Percentiles rank a stretch among this genome's conserved stretches.
Conservation (phyloP, 495 filamentous ascomycete genomes). For the Talaromyces proteolyticus region DNA sequence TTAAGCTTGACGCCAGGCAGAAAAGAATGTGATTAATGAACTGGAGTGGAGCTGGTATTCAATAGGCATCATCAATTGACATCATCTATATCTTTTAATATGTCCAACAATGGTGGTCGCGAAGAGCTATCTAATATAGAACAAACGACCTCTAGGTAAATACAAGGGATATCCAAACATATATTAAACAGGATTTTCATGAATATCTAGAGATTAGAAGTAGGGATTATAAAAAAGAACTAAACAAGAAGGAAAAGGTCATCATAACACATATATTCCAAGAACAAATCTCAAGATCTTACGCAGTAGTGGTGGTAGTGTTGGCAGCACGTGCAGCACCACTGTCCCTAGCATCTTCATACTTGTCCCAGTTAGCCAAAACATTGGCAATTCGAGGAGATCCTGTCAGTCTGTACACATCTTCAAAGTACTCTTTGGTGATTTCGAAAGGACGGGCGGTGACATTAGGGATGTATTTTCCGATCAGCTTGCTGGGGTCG, state of each 20-base stretch:
- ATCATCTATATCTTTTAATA: no score
- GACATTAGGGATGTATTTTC: conserved; percentile 99
- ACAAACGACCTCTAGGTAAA: no score
- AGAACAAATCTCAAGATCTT: conserved; percentile 7
- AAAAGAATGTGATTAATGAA: no score
- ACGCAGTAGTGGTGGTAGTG: neutral
- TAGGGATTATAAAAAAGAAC: neutral
- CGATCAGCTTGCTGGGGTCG: conserved; percentile 90
- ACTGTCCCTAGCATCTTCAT: conserved; percentile 43
- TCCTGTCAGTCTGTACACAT: conserved; percentile 90
- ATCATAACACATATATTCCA: conserved; percentile 21
- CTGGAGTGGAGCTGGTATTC: no score
- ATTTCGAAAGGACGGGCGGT: conserved; percentile 93
- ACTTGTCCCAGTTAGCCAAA: conserved; percentile 77
- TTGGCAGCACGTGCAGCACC: no score
- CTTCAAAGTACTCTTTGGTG: conserved; percentile 98
- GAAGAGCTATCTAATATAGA: no score
- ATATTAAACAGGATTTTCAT: neutral
- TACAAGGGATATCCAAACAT: neutral
- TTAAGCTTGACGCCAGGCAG: no score
- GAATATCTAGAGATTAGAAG: neutral
- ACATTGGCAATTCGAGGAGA: conserved; percentile 87
- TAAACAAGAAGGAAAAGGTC: neutral
- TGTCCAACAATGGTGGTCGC: no score
- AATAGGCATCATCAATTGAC: no score